Conservation (phyloP, 106 monocot species). For the Dendrobium huoshanense region DNA sequence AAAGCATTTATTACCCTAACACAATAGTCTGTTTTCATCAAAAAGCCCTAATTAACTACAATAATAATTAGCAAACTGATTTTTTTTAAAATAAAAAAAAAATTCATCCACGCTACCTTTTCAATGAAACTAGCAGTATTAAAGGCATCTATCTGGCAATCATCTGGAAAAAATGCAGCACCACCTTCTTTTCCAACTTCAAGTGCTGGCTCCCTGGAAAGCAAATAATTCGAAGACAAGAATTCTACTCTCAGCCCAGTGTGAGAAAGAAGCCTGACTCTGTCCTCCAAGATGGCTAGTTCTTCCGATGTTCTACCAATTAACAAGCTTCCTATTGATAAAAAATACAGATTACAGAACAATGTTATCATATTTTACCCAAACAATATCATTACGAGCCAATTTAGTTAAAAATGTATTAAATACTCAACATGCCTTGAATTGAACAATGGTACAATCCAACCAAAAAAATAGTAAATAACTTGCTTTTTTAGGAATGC, state of each 20-base stretch:
- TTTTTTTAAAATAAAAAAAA: background rate
- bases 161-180: constrained; percentile 67
- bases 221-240: constrained; percentile 36
- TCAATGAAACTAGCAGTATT: constrained; percentile 57
- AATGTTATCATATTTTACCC: background rate
- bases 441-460: background rate
- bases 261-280: constrained; percentile 37
- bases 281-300: constrained; percentile 44
- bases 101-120: constrained; percentile 30
- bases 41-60: background rate
- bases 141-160: constrained; percentile 82
- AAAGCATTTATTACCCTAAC: constrained; percentile 55
- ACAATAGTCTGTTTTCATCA: constrained; percentile 8
- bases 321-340: constrained; percentile 76
- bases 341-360: constrained; percentile 12
- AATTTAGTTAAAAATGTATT: background rate
- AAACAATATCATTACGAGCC: background rate
- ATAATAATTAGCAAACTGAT: background rate
- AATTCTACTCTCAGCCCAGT: constrained; percentile 68
- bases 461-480: background rate
- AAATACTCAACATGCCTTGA: background rate
- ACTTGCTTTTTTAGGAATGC: background rate
- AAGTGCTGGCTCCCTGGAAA: constrained; percentile 61
- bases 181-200: constrained; percentile 44
- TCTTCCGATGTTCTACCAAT: constrained; percentile 69